Evolutionary conservation across 352 stramenopile species (phyloP).

Genomic region (Pythium monospermum): DNA sequence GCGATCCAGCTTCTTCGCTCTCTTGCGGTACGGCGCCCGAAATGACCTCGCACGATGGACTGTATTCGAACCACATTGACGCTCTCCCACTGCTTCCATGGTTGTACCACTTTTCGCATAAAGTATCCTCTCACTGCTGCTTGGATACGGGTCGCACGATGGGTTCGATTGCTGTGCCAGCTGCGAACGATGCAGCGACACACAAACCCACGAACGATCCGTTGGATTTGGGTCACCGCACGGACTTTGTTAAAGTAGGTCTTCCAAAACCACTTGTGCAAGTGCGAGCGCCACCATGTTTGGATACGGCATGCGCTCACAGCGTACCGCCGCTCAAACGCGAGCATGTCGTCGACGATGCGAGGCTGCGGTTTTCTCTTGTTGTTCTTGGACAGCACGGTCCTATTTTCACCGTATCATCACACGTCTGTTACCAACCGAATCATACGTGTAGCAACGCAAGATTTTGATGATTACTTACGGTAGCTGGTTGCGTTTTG

Average conservation of each 20-base stretch:
- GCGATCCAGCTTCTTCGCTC: slow-evolving; percentile 26
- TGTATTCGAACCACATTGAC: slow-evolving; percentile 63
- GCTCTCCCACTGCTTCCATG: slow-evolving; percentile 53
- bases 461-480: too few relatives aligned
- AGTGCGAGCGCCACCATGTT: slow-evolving; percentile 46
- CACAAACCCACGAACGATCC: slow-evolving; percentile 43
- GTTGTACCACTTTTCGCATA: slow-evolving; percentile 34
- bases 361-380: slow-evolving; percentile 49
- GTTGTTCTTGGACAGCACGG: background rate
- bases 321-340: slow-evolving; percentile 50
- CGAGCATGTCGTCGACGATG: slow-evolving; percentile 71
- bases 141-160: slow-evolving; percentile 50
- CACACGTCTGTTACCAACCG: background rate
- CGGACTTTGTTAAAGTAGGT: slow-evolving; percentile 36
- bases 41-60: slow-evolving; percentile 48
- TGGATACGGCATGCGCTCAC: slow-evolving; percentile 45
- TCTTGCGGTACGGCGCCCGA: slow-evolving; percentile 17
- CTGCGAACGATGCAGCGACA: slow-evolving; percentile 36
- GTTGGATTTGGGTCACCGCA: slow-evolving; percentile 50
- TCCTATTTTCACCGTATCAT: background rate
- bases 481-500: slow-evolving; percentile 35
- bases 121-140: slow-evolving; percentile 53
- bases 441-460: too few relatives aligned
- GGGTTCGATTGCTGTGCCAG: slow-evolving; percentile 53
- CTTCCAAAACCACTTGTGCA: slow-evolving; percentile 38